Evolutionary conservation across 345 rosid species (phyloP), one percentile per base, ranked within the genome.

Genomic region (Citrus glauca): DNA sequence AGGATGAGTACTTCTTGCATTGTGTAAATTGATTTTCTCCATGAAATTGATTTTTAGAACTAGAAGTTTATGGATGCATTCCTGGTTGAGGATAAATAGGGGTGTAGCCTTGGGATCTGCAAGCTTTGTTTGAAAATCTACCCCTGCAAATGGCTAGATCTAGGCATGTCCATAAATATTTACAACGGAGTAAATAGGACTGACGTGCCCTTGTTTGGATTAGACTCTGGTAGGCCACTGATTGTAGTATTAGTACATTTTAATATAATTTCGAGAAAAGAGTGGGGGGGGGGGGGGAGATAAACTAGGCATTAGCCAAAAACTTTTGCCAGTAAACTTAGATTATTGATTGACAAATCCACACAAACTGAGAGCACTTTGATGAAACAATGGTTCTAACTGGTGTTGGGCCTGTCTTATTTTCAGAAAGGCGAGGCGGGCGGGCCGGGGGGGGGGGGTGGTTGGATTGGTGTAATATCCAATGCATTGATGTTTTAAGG

Each of bases 211-310:
- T 13, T 45, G 50, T 45, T 0, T 45, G 50, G 50, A 45, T 45
- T 45, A 13, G 50, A 45, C 50, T 45, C 50, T 45, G 50, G 5
- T 45, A 42, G 50, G 14, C 50, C 50, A 45, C 50, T 45, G 50
- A 45, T 45, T 13, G 17, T 45, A 45, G 17, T 45, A 45, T 45
- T 45, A 45, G 50, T 45, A 11, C 0, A 11, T 45, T 3, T 45
- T 45, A 45, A 3, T 45, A 45, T 45, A 45, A 45, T 45, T 45
- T 45, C 0, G 16, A 42, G 48, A 8, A 45, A 45, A 45, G 11
- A 2, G 42, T 7, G 1, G 9, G 40, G 42, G 0, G 42, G 42
- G 13, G n/a, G 10, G 13, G 13, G 0, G 0, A 11, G 16, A 45
- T 11, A 45, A 45, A 45, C 17, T 45, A 45, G 50, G 22, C 9